Base-by-base conservation (phyloP, 176 grass and related monocot species). In the Oryza australiensis region DNA sequence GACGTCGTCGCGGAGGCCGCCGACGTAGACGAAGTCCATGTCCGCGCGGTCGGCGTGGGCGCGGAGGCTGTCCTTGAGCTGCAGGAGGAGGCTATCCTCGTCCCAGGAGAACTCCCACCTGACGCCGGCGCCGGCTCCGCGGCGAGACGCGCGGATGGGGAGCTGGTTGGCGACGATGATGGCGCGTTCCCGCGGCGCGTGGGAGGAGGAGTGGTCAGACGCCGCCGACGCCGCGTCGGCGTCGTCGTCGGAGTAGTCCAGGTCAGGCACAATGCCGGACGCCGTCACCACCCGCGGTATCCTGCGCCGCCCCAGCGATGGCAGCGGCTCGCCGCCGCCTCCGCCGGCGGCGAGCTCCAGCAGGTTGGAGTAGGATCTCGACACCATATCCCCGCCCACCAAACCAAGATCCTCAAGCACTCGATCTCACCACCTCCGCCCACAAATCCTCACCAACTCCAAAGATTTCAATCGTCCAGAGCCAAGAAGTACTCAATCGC, bases 111-210 rank as follows among this genome's bases (percentile, higher is more conserved):
- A 94, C 20, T 63, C 83, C 88, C 86, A 98, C 5, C 87, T n/a
- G n/a, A n/a, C 77, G 68, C 76, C 76, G 5, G 42, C 82, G 24
- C 18, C 81, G 1, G 65, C n/a, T n/a, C n/a, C 26, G 48, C 42
- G 81, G 20, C 84, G 77, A n/a, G 79, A 13, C n/a, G 83, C 81
- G 23, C 90, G 84, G 46, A 98, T 83, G 28, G 95, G 95, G 45
- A 98, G 95, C 92, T 98, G 92, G 68, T 98, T 98, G 66, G 92
- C 95, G 59, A 98, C 95, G 70, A 98, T 88, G 85, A 98, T 98
- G 64, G 87, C 84, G 82, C 95, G 95, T 38, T 97, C 87, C 37
- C 83, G 73, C 64, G 87, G 70, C 11, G 81, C 64, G 55, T 83
- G 87, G 66, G 86, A 74, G 24, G 49, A 22, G 15, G 89, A 88